Percentiles rank a stretch among this genome's conserved stretches.
phyloP scores from a whole-genome alignment of 768 basidiomycete species.

The Leucocoprinus leucothites region DNA sequence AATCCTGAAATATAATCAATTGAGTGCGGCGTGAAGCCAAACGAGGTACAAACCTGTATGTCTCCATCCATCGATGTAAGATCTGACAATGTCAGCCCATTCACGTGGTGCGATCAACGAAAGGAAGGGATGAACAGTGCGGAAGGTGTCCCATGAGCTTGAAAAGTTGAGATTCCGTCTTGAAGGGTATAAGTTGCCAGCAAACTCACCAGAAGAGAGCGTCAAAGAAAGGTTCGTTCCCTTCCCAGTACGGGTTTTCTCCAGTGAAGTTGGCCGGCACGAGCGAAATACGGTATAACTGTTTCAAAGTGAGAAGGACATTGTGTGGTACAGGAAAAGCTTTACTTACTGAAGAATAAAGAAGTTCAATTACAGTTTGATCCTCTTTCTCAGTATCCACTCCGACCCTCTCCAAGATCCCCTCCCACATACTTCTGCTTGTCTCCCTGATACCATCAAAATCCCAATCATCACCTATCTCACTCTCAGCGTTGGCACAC shows the following conservation, averaged over 20 bases:
- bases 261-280: constrained; percentile 48
- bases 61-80: constrained; percentile 51
- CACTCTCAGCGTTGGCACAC: constrained; percentile 54
- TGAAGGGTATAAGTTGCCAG: too few relatives aligned
- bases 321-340: not conserved
- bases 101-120: constrained; percentile 41
- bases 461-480: constrained; percentile 44
- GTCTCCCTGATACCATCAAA: constrained; percentile 38
- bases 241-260: constrained; percentile 51
- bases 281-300: constrained; percentile 49
- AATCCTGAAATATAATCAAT: constrained; percentile 26
- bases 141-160: constrained; percentile 55
- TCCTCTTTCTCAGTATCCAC: constrained; percentile 35
- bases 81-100: constrained; percentile 45
- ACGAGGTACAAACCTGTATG: constrained; percentile 30
- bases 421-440: constrained; percentile 40
- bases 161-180: not conserved
- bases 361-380: constrained; percentile 37
- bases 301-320: not conserved
- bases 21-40: not conserved
- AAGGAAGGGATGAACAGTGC: constrained; percentile 48
- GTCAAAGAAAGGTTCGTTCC: constrained; percentile 45
- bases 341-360: constrained; percentile 43
- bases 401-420: constrained; percentile 34
- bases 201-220: constrained; percentile 46